Base-by-base conservation (phyloP, 495 filamentous ascomycete species). In the Penicillium paxilli region DNA sequence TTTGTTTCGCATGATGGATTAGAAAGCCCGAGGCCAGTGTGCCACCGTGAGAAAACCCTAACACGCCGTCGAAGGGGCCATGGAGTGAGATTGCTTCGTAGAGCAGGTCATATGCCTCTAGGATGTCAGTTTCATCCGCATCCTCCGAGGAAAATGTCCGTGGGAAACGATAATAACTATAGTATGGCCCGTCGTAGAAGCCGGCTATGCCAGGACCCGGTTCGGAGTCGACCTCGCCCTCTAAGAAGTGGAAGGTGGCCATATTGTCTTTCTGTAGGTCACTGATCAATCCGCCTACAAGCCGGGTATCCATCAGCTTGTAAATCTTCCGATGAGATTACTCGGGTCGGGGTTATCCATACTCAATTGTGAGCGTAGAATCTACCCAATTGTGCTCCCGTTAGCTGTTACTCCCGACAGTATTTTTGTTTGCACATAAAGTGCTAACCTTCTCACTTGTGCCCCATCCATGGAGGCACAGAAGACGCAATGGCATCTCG, bases 1-100 rank as follows among this genome's bases (percentile, higher is more conserved):
- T 8, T 11, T 22, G 40, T 42, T 69, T 63, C 0, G 68, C 66
- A 22, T 69, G 64, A 17, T 72, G 65, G 41, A 66, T 62, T 17
- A 75, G 58, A 30, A 70, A 68, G 0, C 60, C 65, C 4, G 66
- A 61, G 3, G 69, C 66, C 30, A 74, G 49, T 12, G 68, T 68
- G 10, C 64, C 68, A 4, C 71, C 71, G 26, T 74, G 71, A 12
- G 71, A 74, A 49, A 73, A 73, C 12, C 70, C 71, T 25, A 75
- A 51, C 24, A 73, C 51, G 23, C 64, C 70, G 38, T 75, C 71
- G 32, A 74, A 74, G 11, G 71, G 71, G 9, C 68, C 69, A 21
- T 75, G 65, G 22, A 66, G 50, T 12, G 60, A 56, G n/a, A 73
- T 58, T 17, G 64, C 58, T 26, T 72, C 68, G 49, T 66, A 52